phyloP scores from a whole-genome alignment of 129 eudicot genomes.

The Cynara cardunculus region DNA sequence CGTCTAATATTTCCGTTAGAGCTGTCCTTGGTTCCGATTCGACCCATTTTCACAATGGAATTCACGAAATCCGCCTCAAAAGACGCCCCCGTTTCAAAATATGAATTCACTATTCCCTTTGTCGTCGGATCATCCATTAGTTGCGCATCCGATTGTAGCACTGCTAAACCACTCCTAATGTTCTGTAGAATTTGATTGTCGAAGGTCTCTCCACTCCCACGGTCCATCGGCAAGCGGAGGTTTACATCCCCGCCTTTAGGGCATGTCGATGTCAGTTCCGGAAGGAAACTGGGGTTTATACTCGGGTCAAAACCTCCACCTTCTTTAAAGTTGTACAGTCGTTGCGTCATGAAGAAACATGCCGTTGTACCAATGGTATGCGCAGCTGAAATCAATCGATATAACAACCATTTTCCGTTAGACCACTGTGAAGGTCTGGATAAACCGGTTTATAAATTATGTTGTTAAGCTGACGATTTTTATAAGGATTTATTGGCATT shows the following conservation, averaged over 20 bases:
- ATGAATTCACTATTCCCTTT: conserved; percentile 49
- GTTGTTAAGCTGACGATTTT: background rate
- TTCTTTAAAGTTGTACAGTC: conserved; percentile 52
- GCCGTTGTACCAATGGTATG: conserved; percentile 83
- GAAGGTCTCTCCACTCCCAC: conserved; percentile 41
- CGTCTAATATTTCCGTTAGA: conserved; percentile 61
- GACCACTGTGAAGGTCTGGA: background rate
- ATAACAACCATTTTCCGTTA: background rate
- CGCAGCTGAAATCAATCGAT: conserved; percentile 45
- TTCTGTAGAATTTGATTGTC: conserved; percentile 53
- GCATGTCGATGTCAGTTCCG: conserved; percentile 42
- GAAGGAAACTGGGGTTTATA: conserved; percentile 50
- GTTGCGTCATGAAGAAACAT: conserved; percentile 60
- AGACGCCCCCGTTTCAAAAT: conserved; percentile 43
- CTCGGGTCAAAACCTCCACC: conserved; percentile 59
- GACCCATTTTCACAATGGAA: conserved; percentile 72
- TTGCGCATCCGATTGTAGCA: conserved; percentile 58
- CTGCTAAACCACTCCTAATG: conserved; percentile 56
- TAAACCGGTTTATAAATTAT: background rate
- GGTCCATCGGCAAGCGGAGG: conserved; percentile 49
- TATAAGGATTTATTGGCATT: background rate
- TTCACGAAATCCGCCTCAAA: conserved; percentile 56
- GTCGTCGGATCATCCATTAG: conserved; percentile 48
- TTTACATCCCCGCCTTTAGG: conserved; percentile 41
- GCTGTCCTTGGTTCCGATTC: conserved; percentile 43